Base-by-base conservation (phyloP, 345 rosid species). In the Sapria himalayana region DNA sequence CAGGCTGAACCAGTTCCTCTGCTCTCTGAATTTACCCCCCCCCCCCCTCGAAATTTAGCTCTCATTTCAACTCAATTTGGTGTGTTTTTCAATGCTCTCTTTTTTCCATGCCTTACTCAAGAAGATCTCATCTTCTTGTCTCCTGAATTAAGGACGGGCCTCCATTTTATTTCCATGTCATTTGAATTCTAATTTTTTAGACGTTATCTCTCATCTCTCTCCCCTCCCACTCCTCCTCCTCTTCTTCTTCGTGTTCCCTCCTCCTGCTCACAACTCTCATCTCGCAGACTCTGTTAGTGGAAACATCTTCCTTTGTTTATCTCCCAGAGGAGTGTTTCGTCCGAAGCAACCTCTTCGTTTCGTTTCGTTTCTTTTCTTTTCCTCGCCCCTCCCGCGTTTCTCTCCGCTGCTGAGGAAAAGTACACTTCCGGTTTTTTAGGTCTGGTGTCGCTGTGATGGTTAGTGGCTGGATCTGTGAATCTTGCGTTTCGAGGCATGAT, bases 41-140 rank as follows among this genome's bases (percentile, higher is more conserved):
- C 29, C 24, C 21, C 13, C 43, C 19, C n/a, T 6, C 21, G 31
- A 8, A 35, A 61, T 46, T 56, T 51, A 18, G 46, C 36, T 42
- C 64, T 15, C 50, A 53, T 62, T 41, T 62, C 56, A 45, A 52
- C 12, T 25, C 20, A 35, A 57, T 62, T 24, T 57, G 35, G 27
- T 38, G 55, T 45, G 56, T 9, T 56, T 62, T 57, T 63, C 64
- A 46, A 58, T 22, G 22, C 4, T 54, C 40, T 54, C 43, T 56
- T 36, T 3, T 31, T 20, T 21, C 15, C 9, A 2, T 24, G 12
- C 18, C 41, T 4, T 34, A 15, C 14, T 7, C 21, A 13, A 35
- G 33, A 25, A 25, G 21, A 42, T 7, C 17, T 43, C 20, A 12
- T 7, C 16, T 24, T 15, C 19, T 27, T n/a, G 2, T 10, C 35